phyloP scores from a whole-genome alignment of 2,329 filamentous ascomycete genomes.

The Neonectria magnoliae region DNA sequence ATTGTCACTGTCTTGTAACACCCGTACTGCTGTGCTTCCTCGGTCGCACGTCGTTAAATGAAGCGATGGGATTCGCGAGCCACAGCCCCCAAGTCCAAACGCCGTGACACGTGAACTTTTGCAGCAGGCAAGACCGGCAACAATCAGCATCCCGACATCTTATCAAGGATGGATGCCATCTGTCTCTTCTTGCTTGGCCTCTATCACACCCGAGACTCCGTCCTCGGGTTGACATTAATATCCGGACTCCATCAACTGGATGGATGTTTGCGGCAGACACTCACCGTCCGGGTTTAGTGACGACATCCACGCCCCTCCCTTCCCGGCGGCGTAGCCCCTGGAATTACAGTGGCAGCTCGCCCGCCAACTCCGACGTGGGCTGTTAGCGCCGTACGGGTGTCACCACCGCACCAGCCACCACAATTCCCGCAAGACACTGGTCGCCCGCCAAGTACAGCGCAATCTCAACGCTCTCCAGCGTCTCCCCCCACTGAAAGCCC shows the following conservation, averaged over 20 bases:
- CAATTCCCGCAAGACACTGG: not conserved
- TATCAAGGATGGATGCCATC: not conserved
- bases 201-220: not conserved
- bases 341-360: slow-evolving; percentile 21
- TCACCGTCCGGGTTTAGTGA: slow-evolving; percentile 8
- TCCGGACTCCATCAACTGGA: not conserved
- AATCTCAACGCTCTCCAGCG: slow-evolving; percentile 16
- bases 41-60: not conserved
- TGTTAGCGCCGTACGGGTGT: slow-evolving; percentile 19
- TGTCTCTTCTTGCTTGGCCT: not conserved
- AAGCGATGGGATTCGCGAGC: slow-evolving; percentile 1
- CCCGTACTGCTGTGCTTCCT: not conserved
- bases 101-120: slow-evolving; percentile 15
- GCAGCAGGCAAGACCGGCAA: not conserved
- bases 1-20: not conserved
- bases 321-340: slow-evolving; percentile 10
- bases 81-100: not conserved
- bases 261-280: not conserved
- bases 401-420: slow-evolving; percentile 10
- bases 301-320: slow-evolving; percentile 24
- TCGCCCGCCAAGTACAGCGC: slow-evolving; percentile 10
- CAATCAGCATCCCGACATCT: not conserved
- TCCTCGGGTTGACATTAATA: not conserved
- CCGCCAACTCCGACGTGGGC: not conserved
- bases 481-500: slow-evolving; percentile 10